Base-by-base conservation (phyloP, 345 rosid species). In the Excoecaria cochinchinensis region DNA sequence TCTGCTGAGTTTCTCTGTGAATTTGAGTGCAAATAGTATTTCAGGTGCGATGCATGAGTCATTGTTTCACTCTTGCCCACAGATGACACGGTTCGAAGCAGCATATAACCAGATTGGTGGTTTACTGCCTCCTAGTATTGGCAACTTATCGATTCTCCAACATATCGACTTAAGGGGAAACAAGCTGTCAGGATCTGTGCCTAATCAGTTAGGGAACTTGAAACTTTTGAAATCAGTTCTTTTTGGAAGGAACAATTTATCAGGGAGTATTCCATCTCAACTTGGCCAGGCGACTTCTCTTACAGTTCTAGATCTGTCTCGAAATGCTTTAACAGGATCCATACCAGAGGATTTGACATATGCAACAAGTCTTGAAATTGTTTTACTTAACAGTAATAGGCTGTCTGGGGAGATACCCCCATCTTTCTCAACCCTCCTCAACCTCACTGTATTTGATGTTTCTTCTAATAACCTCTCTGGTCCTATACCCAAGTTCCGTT, bases 391-490 rank as follows among this genome's bases (percentile, higher is more conserved):
- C 78, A 80, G 78, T 76, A 90, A 90, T 71, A 31, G 21, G 72
- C 89, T 90, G 68, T 85, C 86, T 53, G 93, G 91, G 11, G 84
- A 84, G 71, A 85, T 86, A 78, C 90, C 94, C 19, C 9, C 67
- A 8, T 83, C 88, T 68, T 83, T 90, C 70, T 88, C 89, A 24
- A 75, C 40, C 65, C 86, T 90, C 65, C 48, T 68, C 22, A 73
- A 47, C 66, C 89, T 90, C 16, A 72, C 79, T 53, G 52, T 70
- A 25, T 79, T 90, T 52, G 79, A 88, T 76, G 79, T 87, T 58
- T 86, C 93, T 19, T 87, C 82, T 79, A 89, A 89, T 73, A 84
- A 89, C 52, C 84, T 89, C 65, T 85, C 91, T 25, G 91, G 93
- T 75, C 74, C 44, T 70, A 82, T 90, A 74, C 90, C 88, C 17